Evolutionary conservation across 176 grass and related monocot genomes (phyloP).

Genomic region (Oryza brachyantha): DNA sequence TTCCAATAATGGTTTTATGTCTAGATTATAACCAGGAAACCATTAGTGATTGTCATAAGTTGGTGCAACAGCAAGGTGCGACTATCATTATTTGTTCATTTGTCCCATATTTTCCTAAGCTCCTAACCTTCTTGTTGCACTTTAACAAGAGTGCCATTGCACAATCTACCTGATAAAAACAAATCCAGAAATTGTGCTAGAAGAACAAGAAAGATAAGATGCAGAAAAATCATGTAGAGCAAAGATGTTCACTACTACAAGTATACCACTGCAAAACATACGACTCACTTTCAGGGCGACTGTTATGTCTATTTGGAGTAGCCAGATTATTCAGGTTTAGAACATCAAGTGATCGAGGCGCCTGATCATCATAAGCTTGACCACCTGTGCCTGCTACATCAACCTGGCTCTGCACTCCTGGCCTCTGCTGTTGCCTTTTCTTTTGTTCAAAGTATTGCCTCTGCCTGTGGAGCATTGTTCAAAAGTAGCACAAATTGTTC

Average conservation of each 20-base stretch:
- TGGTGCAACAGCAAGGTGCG: background rate
- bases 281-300: slow-evolving; percentile 40
- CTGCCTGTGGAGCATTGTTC: slow-evolving; percentile 52
- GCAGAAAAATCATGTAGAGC: slow-evolving; percentile 8
- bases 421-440: slow-evolving; percentile 60
- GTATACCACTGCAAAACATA: slow-evolving; percentile 5
- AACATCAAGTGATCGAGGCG: slow-evolving; percentile 73
- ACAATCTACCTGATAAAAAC: background rate
- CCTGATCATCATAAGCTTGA: slow-evolving; percentile 36
- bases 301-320: slow-evolving; percentile 34
- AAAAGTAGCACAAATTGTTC: background rate
- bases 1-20: background rate
- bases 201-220: slow-evolving; percentile 11
- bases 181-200: slow-evolving; percentile 8
- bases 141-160: slow-evolving; percentile 1
- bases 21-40: background rate
- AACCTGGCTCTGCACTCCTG: slow-evolving; percentile 40
- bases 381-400: slow-evolving; percentile 12
- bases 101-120: background rate
- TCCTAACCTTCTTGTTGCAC: background rate
- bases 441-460: slow-evolving; percentile 96
- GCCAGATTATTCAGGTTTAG: slow-evolving; percentile 69
- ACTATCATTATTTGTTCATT: background rate
- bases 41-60: background rate
- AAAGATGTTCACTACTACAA: background rate